Evolutionary conservation across 1,284 basidiomycete species (phyloP).

Genomic region (Ustilago crameri): DNA sequence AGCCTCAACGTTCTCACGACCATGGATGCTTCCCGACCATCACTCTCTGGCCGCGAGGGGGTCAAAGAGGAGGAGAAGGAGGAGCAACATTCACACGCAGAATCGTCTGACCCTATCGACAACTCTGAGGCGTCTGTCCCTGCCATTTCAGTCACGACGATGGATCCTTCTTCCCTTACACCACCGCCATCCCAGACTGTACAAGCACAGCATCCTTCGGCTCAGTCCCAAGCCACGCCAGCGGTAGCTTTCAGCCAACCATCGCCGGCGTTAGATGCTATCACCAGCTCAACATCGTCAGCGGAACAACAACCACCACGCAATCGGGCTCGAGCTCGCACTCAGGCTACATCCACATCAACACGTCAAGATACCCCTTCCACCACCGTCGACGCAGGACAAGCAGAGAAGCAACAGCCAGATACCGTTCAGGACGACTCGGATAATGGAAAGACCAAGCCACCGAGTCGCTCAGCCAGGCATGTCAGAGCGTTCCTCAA

Average conservation of each 20-base stretch:
- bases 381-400: conserved; percentile 13
- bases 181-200: not conserved
- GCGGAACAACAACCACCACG: conserved; percentile 8
- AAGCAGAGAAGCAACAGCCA: conserved; percentile 17
- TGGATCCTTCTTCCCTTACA: not conserved
- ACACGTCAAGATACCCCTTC: not conserved
- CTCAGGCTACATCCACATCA: not conserved
- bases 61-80: not conserved
- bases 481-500: conserved; percentile 20
- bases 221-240: not conserved
- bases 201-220: not conserved
- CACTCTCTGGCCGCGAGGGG: not conserved
- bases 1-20: not conserved
- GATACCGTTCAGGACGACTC: conserved; percentile 1
- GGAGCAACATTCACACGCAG: not conserved
- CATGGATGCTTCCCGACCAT: conserved; percentile 12
- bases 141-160: conserved; percentile 22
- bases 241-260: not conserved
- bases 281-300: not conserved
- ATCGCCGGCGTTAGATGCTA: conserved; percentile 6
- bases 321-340: conserved; percentile 11
- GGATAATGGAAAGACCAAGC: conserved; percentile 33
- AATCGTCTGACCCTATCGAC: not conserved
- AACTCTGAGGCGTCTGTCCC: conserved; percentile 1
- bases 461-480: conserved; percentile 1